Conservation (phyloP, 139 green algal genomes). For the Picochlorum sp. region DNA sequence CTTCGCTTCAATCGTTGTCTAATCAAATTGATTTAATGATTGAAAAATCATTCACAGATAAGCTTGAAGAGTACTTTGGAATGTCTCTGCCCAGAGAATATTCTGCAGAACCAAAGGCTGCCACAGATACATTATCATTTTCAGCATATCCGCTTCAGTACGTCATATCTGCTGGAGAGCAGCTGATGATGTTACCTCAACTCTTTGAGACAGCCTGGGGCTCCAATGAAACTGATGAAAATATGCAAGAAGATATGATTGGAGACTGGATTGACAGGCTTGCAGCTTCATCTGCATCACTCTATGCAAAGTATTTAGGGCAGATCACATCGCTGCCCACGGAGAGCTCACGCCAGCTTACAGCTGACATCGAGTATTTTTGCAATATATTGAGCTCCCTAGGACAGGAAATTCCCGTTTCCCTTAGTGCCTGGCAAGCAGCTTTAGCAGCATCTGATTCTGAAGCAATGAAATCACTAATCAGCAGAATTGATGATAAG, state of each 20-base stretch:
- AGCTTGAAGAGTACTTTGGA: background rate
- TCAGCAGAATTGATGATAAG: too few relatives aligned
- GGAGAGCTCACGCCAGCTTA: slow-evolving; percentile 66
- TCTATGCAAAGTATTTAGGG: slow-evolving; percentile 42
- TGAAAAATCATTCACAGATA: too few relatives aligned
- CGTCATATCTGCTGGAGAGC: slow-evolving; percentile 70
- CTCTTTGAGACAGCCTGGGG: slow-evolving; percentile 61
- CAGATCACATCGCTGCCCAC: slow-evolving; percentile 34
- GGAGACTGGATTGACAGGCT: slow-evolving; percentile 71
- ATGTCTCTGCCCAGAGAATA: background rate
- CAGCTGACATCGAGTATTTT: slow-evolving; percentile 90
- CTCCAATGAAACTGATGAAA: slow-evolving; percentile 29
- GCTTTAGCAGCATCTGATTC: slow-evolving; percentile 14
- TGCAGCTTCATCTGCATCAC: slow-evolving; percentile 9
- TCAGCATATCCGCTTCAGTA: slow-evolving; percentile 70
- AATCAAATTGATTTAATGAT: too few relatives aligned
- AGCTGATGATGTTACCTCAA: slow-evolving; percentile 87
- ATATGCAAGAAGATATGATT: slow-evolving; percentile 53
- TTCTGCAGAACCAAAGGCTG: background rate
- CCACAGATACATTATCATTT: slow-evolving; percentile 53
- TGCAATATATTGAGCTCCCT: slow-evolving; percentile 83
- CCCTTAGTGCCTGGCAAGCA: slow-evolving; percentile 59
- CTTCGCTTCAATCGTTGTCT: too few relatives aligned
- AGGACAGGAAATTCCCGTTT: slow-evolving; percentile 49
- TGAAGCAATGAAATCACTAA: too few relatives aligned